These are phyloP conservation scores for Oryza brachyantha DNA, from an alignment of 176 grass and related monocot genomes.

Conservation along the genomic window DNA sequence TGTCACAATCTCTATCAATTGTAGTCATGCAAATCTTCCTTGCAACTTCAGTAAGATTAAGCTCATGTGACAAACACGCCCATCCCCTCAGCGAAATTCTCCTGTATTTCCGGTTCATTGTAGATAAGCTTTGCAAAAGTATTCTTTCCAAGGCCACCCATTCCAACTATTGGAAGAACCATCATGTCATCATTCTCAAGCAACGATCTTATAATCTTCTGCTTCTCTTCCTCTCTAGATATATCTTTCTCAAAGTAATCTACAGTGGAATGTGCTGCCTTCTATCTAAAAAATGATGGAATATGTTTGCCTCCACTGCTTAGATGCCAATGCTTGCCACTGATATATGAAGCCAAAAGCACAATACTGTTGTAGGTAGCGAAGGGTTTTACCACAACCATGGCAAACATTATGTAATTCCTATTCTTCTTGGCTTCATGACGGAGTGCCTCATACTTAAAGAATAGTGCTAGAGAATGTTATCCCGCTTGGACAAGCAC, in stretches of 20 bases:
- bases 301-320: slow-evolving; percentile 1
- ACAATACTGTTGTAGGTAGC: neutral
- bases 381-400: neutral
- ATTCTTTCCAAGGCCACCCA: slow-evolving; percentile 40
- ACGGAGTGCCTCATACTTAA: slow-evolving; percentile 11
- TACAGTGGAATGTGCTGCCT: too few relatives aligned
- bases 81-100: slow-evolving; percentile 18
- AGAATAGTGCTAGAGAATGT: too few relatives aligned
- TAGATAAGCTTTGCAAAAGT: slow-evolving; percentile 38
- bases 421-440: neutral
- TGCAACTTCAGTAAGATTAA: neutral
- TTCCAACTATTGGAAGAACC: slow-evolving; percentile 35
- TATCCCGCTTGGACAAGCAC: too few relatives aligned
- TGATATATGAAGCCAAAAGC: neutral
- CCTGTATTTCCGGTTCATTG: slow-evolving; percentile 13
- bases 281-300: too few relatives aligned
- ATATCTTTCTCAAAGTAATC: slow-evolving; percentile 10
- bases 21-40: neutral
- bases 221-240: slow-evolving; percentile 27
- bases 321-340: neutral
- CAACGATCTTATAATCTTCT: neutral
- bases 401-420: neutral
- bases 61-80: slow-evolving; percentile 35
- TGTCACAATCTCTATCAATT: neutral
- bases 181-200: neutral